Evolutionary conservation across 768 basidiomycete species (phyloP), one percentile per base, ranked within the genome.

Genomic region (Lentinula aciculospora): DNA sequence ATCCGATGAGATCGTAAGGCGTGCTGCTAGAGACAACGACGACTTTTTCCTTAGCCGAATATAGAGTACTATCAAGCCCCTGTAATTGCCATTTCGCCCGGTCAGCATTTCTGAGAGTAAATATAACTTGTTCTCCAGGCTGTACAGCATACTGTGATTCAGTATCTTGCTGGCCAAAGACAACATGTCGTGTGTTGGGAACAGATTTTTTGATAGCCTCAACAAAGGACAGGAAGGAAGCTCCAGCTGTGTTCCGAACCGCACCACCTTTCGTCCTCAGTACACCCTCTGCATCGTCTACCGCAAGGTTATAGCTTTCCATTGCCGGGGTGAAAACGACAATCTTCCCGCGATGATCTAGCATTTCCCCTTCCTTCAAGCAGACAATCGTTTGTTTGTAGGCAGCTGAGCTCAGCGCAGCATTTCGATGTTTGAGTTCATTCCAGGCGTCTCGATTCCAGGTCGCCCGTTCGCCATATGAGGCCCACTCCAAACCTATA

Each of bases 231-330:
- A 76, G 60, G 68, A 83, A 86, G 1, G 81, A 77, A 1, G 81
- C 74, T 0, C 82, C 82, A 0, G 81, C 83, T 3, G 80, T 86
- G 70, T 87, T 85, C 53, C 78, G 68, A 21, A 81, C 59, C 23
- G 69, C 69, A 2, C 80, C 82, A 27, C 71, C 69, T 9, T 65
- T 62, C 28, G 72, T 77, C 49, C 73, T 72, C 40, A 80, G 63
- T 28, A 77, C 66, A 4, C 72, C 77, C 34, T 81, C 80, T 0
- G 72, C 73, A 49, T 81, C 82, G 56, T 86, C 86, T 13, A 88
- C 84, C 0, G 84, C 85, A 53, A 68, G 72, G 68, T 87, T 87
- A 34, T 85, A 64, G n/a, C 76, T 74, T 66, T 83, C 80, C 72
- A 75, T 72, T 45, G 67, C 68, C 1, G 87, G 87, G 0, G 85